These are phyloP conservation scores for Tranzscheliella williamsii DNA, from an alignment of 1,284 basidiomycete species.

Conservation along the genomic window DNA sequence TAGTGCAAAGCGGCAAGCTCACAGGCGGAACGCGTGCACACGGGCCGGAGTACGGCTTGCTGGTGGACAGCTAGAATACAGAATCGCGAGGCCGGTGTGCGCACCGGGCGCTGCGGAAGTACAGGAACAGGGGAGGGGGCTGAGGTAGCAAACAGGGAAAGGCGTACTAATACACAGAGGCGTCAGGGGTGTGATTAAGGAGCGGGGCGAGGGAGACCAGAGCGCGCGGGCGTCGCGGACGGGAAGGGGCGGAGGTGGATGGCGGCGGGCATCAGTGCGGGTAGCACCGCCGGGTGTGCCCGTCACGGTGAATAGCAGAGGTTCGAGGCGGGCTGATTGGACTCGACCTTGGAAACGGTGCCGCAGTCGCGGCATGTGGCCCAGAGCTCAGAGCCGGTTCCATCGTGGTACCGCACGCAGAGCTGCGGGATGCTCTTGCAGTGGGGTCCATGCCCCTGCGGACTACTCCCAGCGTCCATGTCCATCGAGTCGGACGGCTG, in stretches of 20 bases:
- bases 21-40: too few species aligned
- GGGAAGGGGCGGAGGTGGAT: not conserved
- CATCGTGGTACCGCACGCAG: conserved; percentile 42
- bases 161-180: too few species aligned
- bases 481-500: conserved; percentile 22
- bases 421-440: conserved; percentile 53
- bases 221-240: too few species aligned
- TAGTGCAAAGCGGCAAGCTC: too few species aligned
- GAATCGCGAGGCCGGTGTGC: too few species aligned
- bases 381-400: conserved; percentile 44
- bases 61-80: too few species aligned
- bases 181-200: too few species aligned
- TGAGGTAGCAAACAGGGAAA: not conserved
- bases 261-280: conserved; percentile 3
- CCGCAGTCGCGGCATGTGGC: conserved; percentile 46
- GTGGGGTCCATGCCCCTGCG: conserved; percentile 28
- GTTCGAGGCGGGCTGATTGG: conserved; percentile 7
- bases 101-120: too few species aligned
- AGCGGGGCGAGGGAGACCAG: too few species aligned
- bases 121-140: too few species aligned
- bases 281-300: conserved; percentile 6
- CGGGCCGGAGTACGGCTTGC: too few species aligned
- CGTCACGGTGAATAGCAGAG: conserved; percentile 37
- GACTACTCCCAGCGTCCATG: conserved; percentile 12
- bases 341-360: conserved; percentile 29